These are phyloP conservation scores for Chalciporus piperatus DNA, from an alignment of 768 basidiomycete species.

Conservation along the genomic window DNA sequence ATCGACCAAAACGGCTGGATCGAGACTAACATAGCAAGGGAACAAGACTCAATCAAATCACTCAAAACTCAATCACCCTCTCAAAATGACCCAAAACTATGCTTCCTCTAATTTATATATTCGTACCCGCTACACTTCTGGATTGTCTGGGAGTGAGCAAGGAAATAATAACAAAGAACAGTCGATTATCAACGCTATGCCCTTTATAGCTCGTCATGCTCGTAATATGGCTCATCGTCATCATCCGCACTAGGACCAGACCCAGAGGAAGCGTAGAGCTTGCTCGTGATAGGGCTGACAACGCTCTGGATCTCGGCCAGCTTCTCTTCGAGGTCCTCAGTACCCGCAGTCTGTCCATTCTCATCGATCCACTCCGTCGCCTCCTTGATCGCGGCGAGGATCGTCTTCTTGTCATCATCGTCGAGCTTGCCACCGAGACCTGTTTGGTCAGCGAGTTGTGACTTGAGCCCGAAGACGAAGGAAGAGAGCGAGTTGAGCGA, in stretches of 20 bases:
- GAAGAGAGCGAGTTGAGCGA: constrained; percentile 79
- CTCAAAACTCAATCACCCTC: neutral
- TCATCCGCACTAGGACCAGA: constrained; percentile 30
- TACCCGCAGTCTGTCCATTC: constrained; percentile 68
- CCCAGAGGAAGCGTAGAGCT: constrained; percentile 59
- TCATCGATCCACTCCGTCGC: constrained; percentile 91
- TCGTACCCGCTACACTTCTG: constrained; percentile 2
- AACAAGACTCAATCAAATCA: neutral
- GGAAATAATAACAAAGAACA: constrained; percentile 7
- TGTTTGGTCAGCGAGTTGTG: constrained; percentile 80
- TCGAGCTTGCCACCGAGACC: constrained; percentile 88
- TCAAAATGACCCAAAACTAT: neutral
- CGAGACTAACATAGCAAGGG: neutral
- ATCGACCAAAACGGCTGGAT: too few relatives aligned
- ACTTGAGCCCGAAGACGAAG: constrained; percentile 85
- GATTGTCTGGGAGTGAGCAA: neutral
- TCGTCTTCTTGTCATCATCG: constrained; percentile 80
- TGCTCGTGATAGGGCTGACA: constrained; percentile 83
- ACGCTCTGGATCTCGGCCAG: constrained; percentile 69
- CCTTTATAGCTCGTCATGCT: constrained; percentile 55
- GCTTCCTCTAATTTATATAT: constrained; percentile 16
- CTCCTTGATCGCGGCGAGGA: constrained; percentile 82
- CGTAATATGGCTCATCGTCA: constrained; percentile 43
- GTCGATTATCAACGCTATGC: constrained; percentile 5
- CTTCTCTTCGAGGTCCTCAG: constrained; percentile 93